phyloP scores from a whole-genome alignment of 1,284 basidiomycete species.

The Hymenochaete sp. region DNA sequence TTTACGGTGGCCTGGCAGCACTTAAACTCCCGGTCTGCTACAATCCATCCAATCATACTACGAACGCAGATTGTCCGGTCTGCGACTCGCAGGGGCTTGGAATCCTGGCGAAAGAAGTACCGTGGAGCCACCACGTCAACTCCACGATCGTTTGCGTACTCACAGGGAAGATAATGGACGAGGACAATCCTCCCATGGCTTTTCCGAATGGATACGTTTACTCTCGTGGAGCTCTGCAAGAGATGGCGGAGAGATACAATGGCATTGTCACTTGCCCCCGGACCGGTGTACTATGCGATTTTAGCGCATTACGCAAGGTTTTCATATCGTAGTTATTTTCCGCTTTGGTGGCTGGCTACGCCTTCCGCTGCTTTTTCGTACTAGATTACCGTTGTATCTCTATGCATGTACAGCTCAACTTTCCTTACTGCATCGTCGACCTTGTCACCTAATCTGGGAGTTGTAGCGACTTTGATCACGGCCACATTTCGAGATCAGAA shows the following conservation, averaged over 20 bases:
- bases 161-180: conserved; percentile 90
- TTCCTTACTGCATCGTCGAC: too few species aligned
- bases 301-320: conserved; percentile 71
- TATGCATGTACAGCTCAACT: too few species aligned
- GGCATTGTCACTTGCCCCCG: conserved; percentile 77
- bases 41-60: conserved; percentile 29
- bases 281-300: conserved; percentile 58
- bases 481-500: too few species aligned
- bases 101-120: conserved; percentile 76
- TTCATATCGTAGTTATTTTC: conserved; percentile 58
- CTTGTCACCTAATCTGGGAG: too few species aligned
- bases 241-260: conserved; percentile 72
- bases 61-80: conserved; percentile 84
- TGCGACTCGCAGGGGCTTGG: conserved; percentile 71
- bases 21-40: conserved; percentile 80
- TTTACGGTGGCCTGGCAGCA: conserved; percentile 83
- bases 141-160: conserved; percentile 91
- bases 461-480: too few species aligned
- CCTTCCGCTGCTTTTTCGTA: too few species aligned
- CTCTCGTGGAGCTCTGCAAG: conserved; percentile 75
- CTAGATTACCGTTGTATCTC: not conserved
- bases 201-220: conserved; percentile 92
- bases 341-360: not conserved
- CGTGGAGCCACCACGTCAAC: conserved; percentile 89
- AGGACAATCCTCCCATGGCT: conserved; percentile 84